phyloP scores from a whole-genome alignment of 2,329 filamentous ascomycete genomes.

The Fusarium temperatum region DNA sequence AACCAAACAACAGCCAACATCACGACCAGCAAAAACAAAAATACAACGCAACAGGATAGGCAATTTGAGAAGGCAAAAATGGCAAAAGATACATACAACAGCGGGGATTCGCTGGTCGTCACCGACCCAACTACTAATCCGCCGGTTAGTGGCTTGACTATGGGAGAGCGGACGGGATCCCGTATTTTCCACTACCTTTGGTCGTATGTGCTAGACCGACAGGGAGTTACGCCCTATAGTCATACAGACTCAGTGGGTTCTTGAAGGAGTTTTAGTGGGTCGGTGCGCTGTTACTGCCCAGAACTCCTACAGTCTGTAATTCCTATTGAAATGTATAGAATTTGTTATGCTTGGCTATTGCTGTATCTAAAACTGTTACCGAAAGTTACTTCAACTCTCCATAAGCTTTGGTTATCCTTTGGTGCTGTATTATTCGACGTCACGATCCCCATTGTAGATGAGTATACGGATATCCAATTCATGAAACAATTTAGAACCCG shows the following conservation, averaged over 20 bases:
- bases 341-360: neutral
- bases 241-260: fast-evolving
- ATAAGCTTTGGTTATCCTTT: no score
- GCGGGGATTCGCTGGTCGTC: neutral
- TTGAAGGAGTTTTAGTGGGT: fast-evolving
- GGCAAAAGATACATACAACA: neutral
- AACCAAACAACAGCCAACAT: no score
- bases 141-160: neutral
- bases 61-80: neutral
- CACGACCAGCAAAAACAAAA: neutral
- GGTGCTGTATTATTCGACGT: no score
- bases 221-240: neutral
- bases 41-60: fast-evolving
- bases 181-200: slow-evolving; percentile 1
- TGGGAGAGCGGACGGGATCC: neutral
- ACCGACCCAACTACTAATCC: neutral
- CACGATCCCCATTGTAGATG: no score
- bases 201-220: neutral
- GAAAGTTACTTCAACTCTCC: no score
- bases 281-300: no score
- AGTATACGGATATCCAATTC: no score
- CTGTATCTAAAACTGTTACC: neutral
- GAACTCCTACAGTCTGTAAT: no score
- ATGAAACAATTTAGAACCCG: no score
- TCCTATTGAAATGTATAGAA: neutral